Percentiles rank a stretch among this genome's conserved stretches.
Evolutionary conservation across 2,329 filamentous ascomycete species (phyloP).

Genomic region (Trichoderma gracile): DNA sequence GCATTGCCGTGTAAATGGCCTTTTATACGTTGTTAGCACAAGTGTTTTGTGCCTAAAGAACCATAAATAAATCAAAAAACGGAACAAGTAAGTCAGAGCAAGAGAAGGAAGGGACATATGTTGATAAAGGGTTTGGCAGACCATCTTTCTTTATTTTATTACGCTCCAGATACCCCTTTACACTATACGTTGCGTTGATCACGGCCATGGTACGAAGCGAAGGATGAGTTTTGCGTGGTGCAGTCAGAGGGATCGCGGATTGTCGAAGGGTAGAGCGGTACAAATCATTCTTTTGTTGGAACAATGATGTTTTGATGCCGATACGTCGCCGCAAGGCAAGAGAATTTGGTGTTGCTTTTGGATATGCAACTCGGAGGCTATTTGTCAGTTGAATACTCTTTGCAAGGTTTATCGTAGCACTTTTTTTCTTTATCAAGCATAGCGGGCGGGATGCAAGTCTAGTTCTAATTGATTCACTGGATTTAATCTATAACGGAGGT

Average conservation of each 20-base stretch:
- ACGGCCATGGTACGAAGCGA: constrained; percentile 14
- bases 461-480: neutral
- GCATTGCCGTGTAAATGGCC: constrained; percentile 54
- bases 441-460: neutral
- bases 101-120: neutral
- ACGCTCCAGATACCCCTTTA: constrained; percentile 27
- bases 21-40: neutral
- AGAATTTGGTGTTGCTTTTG: neutral
- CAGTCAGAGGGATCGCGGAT: neutral
- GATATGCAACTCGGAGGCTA: neutral
- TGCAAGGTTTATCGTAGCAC: neutral
- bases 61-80: neutral
- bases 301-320: constrained; percentile 22
- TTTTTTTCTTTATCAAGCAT: neutral
- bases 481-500: too few species aligned
- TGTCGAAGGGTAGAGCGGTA: constrained; percentile 9
- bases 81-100: neutral
- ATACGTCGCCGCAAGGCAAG: constrained; percentile 20
- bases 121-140: neutral
- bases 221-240: neutral
- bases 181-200: constrained; percentile 17
- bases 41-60: neutral
- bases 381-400: constrained; percentile 4
- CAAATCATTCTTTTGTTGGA: constrained; percentile 16
- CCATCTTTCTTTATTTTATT: constrained; percentile 20